These are phyloP conservation scores for Cicer cuneatum DNA, from an alignment of 306 rosid genomes.

Conservation along the genomic window DNA sequence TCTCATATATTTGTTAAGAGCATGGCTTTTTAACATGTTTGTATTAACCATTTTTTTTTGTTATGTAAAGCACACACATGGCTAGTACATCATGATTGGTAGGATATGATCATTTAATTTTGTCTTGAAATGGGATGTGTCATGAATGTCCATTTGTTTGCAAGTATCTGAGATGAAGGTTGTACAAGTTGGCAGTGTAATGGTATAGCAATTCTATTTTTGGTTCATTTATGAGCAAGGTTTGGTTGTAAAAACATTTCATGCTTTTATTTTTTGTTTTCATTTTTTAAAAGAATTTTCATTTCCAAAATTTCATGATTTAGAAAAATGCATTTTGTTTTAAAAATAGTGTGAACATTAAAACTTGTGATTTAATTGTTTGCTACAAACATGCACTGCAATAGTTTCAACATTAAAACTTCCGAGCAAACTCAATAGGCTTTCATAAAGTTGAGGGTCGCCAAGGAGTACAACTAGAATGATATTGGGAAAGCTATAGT, in stretches of 20 bases:
- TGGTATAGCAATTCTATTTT: slow-evolving; percentile 36
- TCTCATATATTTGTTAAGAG: slow-evolving; percentile 56
- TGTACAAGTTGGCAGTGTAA: slow-evolving; percentile 36
- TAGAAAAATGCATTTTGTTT: no score
- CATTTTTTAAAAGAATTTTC: no score
- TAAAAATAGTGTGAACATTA: no score
- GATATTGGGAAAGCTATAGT: background rate
- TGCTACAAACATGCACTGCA: background rate
- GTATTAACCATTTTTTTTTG: slow-evolving; percentile 51
- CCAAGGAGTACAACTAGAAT: background rate
- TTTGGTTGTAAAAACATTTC: no score
- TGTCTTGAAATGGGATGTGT: slow-evolving; percentile 41
- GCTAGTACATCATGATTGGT: slow-evolving; percentile 36
- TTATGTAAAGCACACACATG: slow-evolving; percentile 52
- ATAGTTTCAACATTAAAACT: background rate
- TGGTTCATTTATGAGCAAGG: background rate
- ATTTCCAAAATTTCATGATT: no score
- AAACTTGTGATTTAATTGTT: background rate
- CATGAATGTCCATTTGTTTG: slow-evolving; percentile 43
- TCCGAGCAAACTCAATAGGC: background rate
- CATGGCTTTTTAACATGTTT: slow-evolving; percentile 52
- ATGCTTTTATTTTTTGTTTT: no score
- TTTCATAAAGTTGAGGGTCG: background rate
- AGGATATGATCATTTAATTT: slow-evolving; percentile 42
- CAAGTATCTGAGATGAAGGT: slow-evolving; percentile 31